Evolutionary conservation across 352 stramenopile species (phyloP).

Genomic region (Globisporangium spiculum): DNA sequence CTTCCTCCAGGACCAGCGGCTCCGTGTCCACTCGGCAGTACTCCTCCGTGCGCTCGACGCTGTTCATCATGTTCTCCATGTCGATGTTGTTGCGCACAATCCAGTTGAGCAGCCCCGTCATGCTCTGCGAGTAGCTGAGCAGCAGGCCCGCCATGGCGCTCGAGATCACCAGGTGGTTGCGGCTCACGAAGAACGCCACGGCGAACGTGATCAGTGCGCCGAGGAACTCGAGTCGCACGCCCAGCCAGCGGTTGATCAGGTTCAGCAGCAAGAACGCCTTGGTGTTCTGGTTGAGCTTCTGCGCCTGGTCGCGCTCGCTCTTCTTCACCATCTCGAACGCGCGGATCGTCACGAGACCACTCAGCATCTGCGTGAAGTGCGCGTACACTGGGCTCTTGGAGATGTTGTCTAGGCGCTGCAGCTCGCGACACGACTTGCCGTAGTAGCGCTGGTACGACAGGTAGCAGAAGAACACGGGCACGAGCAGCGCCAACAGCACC

Average conservation of each 20-base stretch:
- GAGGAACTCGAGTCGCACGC: conserved; percentile 88
- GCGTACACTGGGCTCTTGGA: conserved; percentile 89
- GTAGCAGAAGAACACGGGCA: conserved; percentile 69
- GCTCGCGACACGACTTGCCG: conserved; percentile 57
- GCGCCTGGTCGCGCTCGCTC: conserved; percentile 34
- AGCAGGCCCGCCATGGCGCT: conserved; percentile 90
- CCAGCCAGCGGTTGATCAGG: conserved; percentile 94
- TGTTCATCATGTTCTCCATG: conserved; percentile 94
- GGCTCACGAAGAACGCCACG: conserved; percentile 88
- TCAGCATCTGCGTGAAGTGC: conserved; percentile 89
- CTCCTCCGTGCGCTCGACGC: conserved; percentile 80
- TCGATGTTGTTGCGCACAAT: conserved; percentile 92
- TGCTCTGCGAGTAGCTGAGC: conserved; percentile 91
- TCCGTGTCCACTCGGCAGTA: conserved; percentile 54
- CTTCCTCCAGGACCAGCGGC: conserved; percentile 12
- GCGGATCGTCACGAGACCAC: conserved; percentile 67
- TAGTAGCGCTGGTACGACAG: conserved; percentile 67
- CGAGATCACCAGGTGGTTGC: conserved; percentile 37
- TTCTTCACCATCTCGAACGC: conserved; percentile 52
- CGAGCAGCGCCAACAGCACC: conserved; percentile 44
- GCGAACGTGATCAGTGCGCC: conserved; percentile 88
- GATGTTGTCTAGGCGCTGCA: conserved; percentile 62
- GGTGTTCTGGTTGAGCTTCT: conserved; percentile 63
- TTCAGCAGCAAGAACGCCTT: conserved; percentile 90
- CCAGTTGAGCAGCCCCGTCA: conserved; percentile 95